A percentile compares a stretch with the other conserved stretches of the same genome.
Evolutionary conservation across 2,329 filamentous ascomycete genomes (phyloP).

Genomic region (Neophaeococcomyces aloes): DNA sequence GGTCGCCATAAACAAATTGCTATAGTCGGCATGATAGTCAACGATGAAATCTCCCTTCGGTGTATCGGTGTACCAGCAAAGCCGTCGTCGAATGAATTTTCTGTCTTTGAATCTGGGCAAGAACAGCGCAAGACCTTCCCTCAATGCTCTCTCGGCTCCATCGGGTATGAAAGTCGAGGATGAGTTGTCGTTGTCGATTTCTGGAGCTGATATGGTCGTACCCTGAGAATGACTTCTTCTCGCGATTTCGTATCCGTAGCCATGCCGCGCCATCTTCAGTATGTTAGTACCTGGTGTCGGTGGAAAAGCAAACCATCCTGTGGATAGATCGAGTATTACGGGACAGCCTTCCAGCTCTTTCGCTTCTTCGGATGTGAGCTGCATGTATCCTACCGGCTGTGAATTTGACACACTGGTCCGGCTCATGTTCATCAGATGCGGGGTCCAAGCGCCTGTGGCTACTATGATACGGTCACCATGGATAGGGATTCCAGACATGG

Average conservation of each 20-base stretch:
- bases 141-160: constrained; percentile 52
- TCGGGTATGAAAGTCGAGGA: constrained; percentile 29
- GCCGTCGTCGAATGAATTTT: constrained; percentile 49
- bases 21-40: constrained; percentile 55
- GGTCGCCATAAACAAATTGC: constrained; percentile 38
- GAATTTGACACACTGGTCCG: constrained; percentile 62
- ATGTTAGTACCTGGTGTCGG: constrained; percentile 36
- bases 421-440: constrained; percentile 64
- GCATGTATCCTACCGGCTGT: constrained; percentile 69
- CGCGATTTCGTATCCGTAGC: constrained; percentile 47
- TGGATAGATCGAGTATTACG: constrained; percentile 41
- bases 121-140: constrained; percentile 49
- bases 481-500: neutral
- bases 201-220: constrained; percentile 24
- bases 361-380: constrained; percentile 62
- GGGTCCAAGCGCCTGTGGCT: constrained; percentile 83
- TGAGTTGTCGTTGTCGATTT: constrained; percentile 31
- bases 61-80: constrained; percentile 72
- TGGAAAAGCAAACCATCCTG: constrained; percentile 45
- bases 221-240: neutral
- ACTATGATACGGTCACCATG: constrained; percentile 40
- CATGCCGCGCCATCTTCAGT: constrained; percentile 59
- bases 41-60: constrained; percentile 60
- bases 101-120: constrained; percentile 51
- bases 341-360: constrained; percentile 54